phyloP scores from a whole-genome alignment of 768 basidiomycete genomes.

The Gelatoporia subvermispora region DNA sequence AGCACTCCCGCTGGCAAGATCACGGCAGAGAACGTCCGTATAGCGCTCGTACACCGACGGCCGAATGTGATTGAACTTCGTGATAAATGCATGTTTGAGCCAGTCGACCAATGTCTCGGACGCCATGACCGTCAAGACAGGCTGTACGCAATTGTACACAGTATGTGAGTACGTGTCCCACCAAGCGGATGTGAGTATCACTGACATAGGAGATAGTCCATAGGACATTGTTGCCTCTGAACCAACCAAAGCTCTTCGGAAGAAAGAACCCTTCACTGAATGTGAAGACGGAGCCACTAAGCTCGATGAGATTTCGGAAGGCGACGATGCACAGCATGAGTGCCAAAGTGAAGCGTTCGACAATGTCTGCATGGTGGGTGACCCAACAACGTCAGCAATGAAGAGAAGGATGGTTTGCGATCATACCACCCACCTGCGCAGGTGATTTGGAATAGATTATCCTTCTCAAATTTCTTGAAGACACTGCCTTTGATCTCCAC shows the following conservation, averaged over 20 bases:
- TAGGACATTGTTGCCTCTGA: constrained; percentile 68
- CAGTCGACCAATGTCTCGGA: constrained; percentile 97
- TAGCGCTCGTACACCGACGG: constrained; percentile 94
- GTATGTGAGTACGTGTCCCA: not conserved
- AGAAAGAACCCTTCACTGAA: constrained; percentile 64
- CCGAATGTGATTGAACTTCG: constrained; percentile 98
- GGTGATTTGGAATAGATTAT: constrained; percentile 96
- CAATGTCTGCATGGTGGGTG: constrained; percentile 65
- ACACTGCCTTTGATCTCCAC: constrained; percentile 99
- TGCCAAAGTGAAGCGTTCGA: constrained; percentile 89
- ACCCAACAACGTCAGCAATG: constrained; percentile 1
- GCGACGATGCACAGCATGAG: constrained; percentile 91
- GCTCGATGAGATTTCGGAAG: constrained; percentile 90
- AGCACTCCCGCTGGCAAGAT: constrained; percentile 77
- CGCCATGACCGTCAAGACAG: constrained; percentile 83
- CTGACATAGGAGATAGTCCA: constrained; percentile 90
- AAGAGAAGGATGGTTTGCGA: not conserved
- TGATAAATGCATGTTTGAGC: constrained; percentile 99
- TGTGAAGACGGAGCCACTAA: constrained; percentile 86
- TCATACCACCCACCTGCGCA: constrained; percentile 70
- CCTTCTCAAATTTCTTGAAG: constrained; percentile 99
- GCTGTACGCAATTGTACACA: too few species aligned
- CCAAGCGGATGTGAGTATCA: constrained; percentile 1
- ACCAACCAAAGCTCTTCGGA: constrained; percentile 83
- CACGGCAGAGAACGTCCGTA: constrained; percentile 91